Percentiles rank a stretch among this genome's conserved stretches.
phyloP scores from a whole-genome alignment of 768 basidiomycete species.

The Tricholoma hemisulphureum region DNA sequence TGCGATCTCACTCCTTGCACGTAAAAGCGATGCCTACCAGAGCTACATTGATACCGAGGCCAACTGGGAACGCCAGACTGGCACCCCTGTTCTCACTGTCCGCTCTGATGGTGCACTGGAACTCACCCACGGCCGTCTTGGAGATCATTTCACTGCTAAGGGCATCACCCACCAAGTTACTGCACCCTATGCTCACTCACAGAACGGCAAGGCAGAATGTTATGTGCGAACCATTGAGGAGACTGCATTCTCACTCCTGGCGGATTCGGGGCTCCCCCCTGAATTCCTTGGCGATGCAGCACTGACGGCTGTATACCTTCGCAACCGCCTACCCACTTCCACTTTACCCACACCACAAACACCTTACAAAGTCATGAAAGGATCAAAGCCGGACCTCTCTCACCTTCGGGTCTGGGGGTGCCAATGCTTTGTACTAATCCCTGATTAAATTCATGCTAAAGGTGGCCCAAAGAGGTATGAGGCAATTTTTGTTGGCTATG shows the following conservation, averaged over 20 bases:
- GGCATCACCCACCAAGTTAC: not conserved
- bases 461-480: too few species aligned
- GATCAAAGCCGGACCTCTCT: conserved; percentile 22
- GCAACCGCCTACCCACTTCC: conserved; percentile 20
- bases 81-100: conserved; percentile 7
- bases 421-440: conserved; percentile 19
- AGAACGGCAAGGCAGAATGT: conserved; percentile 7
- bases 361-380: conserved; percentile 17
- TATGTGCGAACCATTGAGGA: conserved; percentile 3
- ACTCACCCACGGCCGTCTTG: conserved; percentile 6
- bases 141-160: not conserved
- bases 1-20: conserved; percentile 1
- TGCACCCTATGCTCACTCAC: conserved; percentile 1
- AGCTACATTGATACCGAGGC: not conserved
- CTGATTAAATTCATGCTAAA: conserved; percentile 17
- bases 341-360: conserved; percentile 16
- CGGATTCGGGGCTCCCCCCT: conserved; percentile 14
- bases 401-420: conserved; percentile 21
- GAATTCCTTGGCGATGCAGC: conserved; percentile 24
- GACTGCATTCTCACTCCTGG: not conserved
- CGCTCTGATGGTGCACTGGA: conserved; percentile 19
- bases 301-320: conserved; percentile 16
- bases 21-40: conserved; percentile 6
- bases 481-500: too few species aligned
- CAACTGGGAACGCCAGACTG: conserved; percentile 5